phyloP scores from a whole-genome alignment of 257 asterid genomes.

The Cruciata laevipes region DNA sequence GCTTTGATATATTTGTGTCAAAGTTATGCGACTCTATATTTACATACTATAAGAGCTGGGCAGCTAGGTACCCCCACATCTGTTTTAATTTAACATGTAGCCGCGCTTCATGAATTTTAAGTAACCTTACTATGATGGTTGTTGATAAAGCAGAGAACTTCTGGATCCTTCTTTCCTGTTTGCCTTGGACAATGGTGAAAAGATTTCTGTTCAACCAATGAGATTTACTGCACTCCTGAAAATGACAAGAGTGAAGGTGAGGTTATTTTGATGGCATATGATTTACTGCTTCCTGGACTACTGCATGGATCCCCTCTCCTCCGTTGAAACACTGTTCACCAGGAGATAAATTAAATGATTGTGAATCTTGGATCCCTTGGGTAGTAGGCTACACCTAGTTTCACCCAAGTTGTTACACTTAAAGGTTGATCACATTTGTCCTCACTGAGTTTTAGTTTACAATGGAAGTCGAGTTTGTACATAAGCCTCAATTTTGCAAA shows the following conservation, averaged over 20 bases:
- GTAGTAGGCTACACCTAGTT: neutral
- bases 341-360: neutral
- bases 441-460: neutral
- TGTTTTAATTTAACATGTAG: slow-evolving; percentile 7
- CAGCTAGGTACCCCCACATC: slow-evolving; percentile 64
- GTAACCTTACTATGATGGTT: slow-evolving; percentile 1
- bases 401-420: neutral
- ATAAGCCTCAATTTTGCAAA: neutral
- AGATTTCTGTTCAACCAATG: slow-evolving; percentile 81
- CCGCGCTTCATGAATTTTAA: slow-evolving; percentile 10
- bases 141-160: slow-evolving; percentile 60
- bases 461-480: neutral
- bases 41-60: slow-evolving; percentile 96
- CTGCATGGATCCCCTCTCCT: neutral
- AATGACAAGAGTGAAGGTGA: slow-evolving; percentile 87
- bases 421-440: neutral
- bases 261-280: slow-evolving; percentile 15
- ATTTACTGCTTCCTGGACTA: slow-evolving; percentile 3
- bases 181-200: slow-evolving; percentile 84
- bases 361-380: neutral
- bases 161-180: slow-evolving; percentile 94
- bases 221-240: slow-evolving; percentile 69
- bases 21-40: slow-evolving; percentile 74
- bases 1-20: slow-evolving; percentile 84
- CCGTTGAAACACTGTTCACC: no score